phyloP scores from a whole-genome alignment of 2,329 filamentous ascomycete species.

The Calonectria pteridis region DNA sequence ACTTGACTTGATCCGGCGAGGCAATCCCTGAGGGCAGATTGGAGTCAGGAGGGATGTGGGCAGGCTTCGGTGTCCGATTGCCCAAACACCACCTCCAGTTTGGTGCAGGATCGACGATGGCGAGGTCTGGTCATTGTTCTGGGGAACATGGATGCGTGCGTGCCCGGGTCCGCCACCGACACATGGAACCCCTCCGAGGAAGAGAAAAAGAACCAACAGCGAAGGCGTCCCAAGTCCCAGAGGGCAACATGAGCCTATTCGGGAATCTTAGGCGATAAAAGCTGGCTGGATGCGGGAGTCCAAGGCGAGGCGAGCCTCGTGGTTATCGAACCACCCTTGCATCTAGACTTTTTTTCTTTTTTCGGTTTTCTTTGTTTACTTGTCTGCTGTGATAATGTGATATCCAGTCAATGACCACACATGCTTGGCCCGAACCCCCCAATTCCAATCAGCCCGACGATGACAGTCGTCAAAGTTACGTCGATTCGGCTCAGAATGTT shows the following conservation, averaged over 20 bases:
- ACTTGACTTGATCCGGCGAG: conserved; percentile 24
- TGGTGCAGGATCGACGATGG: conserved; percentile 15
- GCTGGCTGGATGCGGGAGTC: conserved; percentile 8
- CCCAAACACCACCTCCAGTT: background rate
- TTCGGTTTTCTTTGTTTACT: background rate
- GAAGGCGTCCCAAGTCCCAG: background rate
- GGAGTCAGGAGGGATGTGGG: conserved; percentile 8
- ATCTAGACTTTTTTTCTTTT: background rate
- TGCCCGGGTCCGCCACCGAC: background rate
- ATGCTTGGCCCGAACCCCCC: background rate
- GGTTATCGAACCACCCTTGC: conserved; percentile 22
- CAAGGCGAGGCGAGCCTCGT: conserved; percentile 8
- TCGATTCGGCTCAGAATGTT: background rate
- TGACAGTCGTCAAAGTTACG: background rate
- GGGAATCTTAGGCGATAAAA: background rate
- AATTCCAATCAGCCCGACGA: background rate
- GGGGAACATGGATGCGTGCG: conserved; percentile 16
- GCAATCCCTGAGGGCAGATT: conserved; percentile 20
- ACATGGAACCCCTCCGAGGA: conserved; percentile 10
- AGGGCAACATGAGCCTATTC: background rate
- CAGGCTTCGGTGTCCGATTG: conserved; percentile 8
- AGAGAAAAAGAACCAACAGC: background rate
- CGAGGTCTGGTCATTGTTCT: conserved; percentile 1
- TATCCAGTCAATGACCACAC: background rate
- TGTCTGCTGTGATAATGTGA: background rate